Evolutionary conservation across 2,329 filamentous ascomycete genomes (phyloP), one percentile per base, ranked within the genome.

Genomic region (Leptographium procerum): DNA sequence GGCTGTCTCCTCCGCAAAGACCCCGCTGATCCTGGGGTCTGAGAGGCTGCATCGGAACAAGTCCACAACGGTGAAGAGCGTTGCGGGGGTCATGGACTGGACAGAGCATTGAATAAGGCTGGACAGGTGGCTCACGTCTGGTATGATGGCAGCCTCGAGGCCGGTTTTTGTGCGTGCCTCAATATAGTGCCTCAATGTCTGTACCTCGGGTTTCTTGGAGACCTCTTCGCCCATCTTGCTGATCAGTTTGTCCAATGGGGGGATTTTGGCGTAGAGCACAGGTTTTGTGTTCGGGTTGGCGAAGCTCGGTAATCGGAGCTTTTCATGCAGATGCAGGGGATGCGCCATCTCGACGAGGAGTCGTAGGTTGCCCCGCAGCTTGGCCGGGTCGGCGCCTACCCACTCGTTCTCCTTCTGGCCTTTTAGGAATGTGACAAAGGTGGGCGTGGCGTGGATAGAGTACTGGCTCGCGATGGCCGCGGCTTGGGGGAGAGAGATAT

Each of bases 51-150:
- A 82, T 26, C 94, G 82, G 55, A 96, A 80, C 1, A 99, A 79
- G 67, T 97, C 94, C n/a, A 96, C 79, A 0, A 91, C 76, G 1
- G 90, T 82, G 68, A 97, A 97, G 50, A 91, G 78, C 1, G 79
- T 73, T 16, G 88, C 87, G 0, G 75, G 68, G 0, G 87, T 80
- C 2, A 95, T 72, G 0, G 74, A 72, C 0, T 71, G 66, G 4
- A 84, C 76, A 1, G 80, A 79, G 1, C 75, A 71, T 36, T 75
- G 77, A 7, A 96, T 60, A 63, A 87, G 85, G 0, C 66, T 66
- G 0, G 84, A 81, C 61, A 96, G 84, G 2, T 77, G 72, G 7
- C 79, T 73, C 40, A 96, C 76, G 66, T 89, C 79, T 0, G 91
- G 90, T 0, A 96, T 72, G 0, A 85, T 77, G 0, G 86, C 81